Conservation (phyloP, 1,284 basidiomycete genomes). For the Rhodotorula sp. region DNA sequence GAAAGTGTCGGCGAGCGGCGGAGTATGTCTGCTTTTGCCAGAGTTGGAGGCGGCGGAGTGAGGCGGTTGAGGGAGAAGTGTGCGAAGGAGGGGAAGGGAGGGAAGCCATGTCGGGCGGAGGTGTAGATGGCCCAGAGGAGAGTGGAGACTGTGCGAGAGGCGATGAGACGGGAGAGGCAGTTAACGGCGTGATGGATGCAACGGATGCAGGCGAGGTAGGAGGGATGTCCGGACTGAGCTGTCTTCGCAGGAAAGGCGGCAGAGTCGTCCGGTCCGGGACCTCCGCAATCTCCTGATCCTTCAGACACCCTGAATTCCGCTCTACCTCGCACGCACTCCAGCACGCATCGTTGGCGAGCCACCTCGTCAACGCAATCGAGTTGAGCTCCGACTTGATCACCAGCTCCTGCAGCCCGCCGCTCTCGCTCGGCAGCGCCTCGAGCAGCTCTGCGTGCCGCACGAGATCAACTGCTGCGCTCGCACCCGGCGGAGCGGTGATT, state of each 20-base stretch:
- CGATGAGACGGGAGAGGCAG: too few species aligned
- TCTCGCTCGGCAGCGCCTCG: background rate
- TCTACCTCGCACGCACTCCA: background rate
- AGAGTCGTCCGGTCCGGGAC: background rate
- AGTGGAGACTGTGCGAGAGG: too few species aligned
- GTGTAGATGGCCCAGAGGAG: background rate
- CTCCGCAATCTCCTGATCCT: background rate
- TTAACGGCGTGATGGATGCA: too few species aligned
- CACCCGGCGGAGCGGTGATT: background rate
- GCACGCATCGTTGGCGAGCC: conserved; percentile 8
- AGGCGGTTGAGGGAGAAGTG: background rate
- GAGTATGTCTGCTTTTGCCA: conserved; percentile 17
- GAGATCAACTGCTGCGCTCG: conserved; percentile 14
- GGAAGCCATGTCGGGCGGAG: background rate
- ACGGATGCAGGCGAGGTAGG: too few species aligned
- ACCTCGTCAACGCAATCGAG: conserved; percentile 16
- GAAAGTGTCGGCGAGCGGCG: conserved; percentile 4
- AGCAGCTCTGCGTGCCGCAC: conserved; percentile 16
- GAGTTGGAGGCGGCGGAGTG: background rate
- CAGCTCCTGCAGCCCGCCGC: background rate
- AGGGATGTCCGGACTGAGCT: too few species aligned
- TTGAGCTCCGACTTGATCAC: conserved; percentile 18
- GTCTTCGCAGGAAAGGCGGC: background rate
- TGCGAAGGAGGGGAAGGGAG: too few species aligned
- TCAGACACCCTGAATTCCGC: background rate